Evolutionary conservation across 140 eudicot species (phyloP).

Genomic region (Stevia rebaudiana): DNA sequence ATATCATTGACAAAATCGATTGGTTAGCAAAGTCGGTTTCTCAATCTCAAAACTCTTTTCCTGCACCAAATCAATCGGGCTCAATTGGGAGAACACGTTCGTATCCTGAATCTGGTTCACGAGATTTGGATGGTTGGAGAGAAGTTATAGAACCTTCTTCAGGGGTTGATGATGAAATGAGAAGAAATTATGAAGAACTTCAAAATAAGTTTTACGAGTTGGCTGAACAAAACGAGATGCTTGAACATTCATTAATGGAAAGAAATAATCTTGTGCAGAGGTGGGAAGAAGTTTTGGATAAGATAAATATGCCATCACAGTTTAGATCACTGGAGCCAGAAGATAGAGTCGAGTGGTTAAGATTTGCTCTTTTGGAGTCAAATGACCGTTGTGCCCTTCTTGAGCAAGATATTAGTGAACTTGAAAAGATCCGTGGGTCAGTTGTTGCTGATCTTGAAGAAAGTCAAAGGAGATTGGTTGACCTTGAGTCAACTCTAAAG

Average conservation of each 20-base stretch:
- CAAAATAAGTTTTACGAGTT: conserved; percentile 73
- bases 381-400: conserved; percentile 53
- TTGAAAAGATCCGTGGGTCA: conserved; percentile 48
- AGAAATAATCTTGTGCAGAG: conserved; percentile 78
- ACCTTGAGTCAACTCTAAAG: conserved; percentile 53
- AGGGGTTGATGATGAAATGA: conserved; percentile 49
- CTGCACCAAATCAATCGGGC: conserved; percentile 56
- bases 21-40: conserved; percentile 80
- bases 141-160: conserved; percentile 47
- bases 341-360: conserved; percentile 84
- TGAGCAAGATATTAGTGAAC: conserved; percentile 58
- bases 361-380: conserved; percentile 60
- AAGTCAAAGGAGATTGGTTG: conserved; percentile 47
- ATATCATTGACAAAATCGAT: conserved; percentile 77
- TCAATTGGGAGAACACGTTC: conserved; percentile 47
- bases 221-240: conserved; percentile 98
- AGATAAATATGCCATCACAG: conserved; percentile 64
- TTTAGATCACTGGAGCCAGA: conserved; percentile 83
- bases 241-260: conserved; percentile 92
- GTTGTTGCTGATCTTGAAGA: conserved; percentile 55
- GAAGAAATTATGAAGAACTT: conserved; percentile 67
- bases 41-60: conserved; percentile 51
- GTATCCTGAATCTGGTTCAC: conserved; percentile 54
- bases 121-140: conserved; percentile 46
- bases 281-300: conserved; percentile 83